Evolutionary conservation across 2,329 filamentous ascomycete species (phyloP), one percentile per base, ranked within the genome.

Genomic region (Coniochaeta hoffmannii): DNA sequence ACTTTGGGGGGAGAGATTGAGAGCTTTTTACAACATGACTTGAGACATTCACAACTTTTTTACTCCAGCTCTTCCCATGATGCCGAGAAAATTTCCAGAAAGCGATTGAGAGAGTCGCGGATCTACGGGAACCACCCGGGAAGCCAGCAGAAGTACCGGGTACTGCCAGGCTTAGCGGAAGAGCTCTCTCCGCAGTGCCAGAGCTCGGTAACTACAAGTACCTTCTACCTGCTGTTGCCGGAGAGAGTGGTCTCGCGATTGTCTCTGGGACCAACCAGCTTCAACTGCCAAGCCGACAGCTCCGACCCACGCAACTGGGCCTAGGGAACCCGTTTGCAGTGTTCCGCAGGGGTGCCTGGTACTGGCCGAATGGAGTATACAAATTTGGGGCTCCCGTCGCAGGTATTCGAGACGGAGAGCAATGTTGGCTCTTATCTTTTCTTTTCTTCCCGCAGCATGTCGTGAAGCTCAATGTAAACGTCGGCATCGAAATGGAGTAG

Each of bases 11-110:
- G 28, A 14, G 49, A 34, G 30, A 17, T 19, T 51, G 28, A 51
- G 31, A 31, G 31, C 49, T 51, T 34, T n/a, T 51, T 31, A 51
- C 49, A 51, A 34, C 49, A 51, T 32, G 31, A 19, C 49, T 32
- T 19, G 26, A 31, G 49, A 51, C 28, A 26, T 46, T 31, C 26
- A 34, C 49, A 34, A 51, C 28, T 9, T 51, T 50, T 51, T 34
- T 51, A 46, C 41, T 46, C 41, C 41, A 46, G 49, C 9, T 51
- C 49, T 51, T 51, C 49, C 49, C 26, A 34, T 51, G 49, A 51
- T 51, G 49, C 49, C 49, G 49, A 51, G 49, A 51, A 51, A 51
- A 51, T 51, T 51, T 51, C 26, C 49, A 51, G 26, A 51, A 24
- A 51, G 8, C 28, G 31, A 31, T 51, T 51, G 15, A 32, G 14